Base-by-base conservation (phyloP, 2,329 filamentous ascomycete genomes). In the Plectosphaerella cucumerina region DNA sequence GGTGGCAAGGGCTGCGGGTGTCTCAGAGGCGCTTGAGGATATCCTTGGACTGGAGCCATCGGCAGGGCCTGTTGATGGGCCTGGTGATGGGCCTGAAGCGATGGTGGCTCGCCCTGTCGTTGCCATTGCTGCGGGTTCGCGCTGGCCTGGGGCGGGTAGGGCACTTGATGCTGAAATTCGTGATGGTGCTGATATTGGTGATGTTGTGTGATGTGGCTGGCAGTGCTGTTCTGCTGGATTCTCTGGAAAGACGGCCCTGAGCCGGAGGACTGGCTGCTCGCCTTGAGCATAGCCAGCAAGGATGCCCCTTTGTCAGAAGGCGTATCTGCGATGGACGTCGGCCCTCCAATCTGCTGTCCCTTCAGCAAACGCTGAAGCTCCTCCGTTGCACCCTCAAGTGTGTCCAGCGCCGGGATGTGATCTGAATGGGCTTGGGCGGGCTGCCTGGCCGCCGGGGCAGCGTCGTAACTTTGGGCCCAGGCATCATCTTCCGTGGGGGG, bases 401-500 rank as follows among this genome's bases (percentile, higher is more conserved):
- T 75, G 50, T 76, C 72, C 42, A 75, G 67, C 4, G 65, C 65
- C 9, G 70, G 69, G 15, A 69, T 67, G 31, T 67, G 62, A 11
- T 31, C 61, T 18, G 60, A 50, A 42, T 61, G 56, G 56, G 15
- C 61, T 57, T 15, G 68, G 59, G 17, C 66, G 58, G 26, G 72
- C 66, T 8, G 66, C 23, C 8, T 43, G n/a, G 39, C n/a, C 12
- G 39, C 5, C 5, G 39, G 9, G 10, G 18, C 20, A 17, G 4
- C 12, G 8, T 31, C 26, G 12, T 31, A 18, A 11, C n/a, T 67
- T 55, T 76, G 67, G 43, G 67, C 63, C 57, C 72, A 70, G n/a
- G 70, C 62, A 48, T 88, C 84, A 50, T 89, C 85, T 63, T 87
- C 82, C 6, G 82, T 82, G 48, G 78, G 67, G 35, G 74, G 72